Conservation (phyloP, 176 grass and related monocot species). For the Echinochloa phyllopogon region DNA sequence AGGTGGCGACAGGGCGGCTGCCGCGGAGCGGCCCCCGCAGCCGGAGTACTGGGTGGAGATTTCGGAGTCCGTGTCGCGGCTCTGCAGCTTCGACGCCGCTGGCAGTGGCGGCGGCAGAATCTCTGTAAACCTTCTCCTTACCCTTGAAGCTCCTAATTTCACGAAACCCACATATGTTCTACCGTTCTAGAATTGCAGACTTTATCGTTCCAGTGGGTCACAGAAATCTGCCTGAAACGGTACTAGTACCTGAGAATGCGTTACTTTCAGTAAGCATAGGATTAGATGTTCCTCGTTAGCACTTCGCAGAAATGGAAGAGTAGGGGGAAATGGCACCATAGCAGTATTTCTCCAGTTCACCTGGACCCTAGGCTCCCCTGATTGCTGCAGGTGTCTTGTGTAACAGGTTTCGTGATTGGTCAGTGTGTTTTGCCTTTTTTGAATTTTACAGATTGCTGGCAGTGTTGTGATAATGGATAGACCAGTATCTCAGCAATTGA, state of each 20-base stretch:
- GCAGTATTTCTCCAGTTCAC: too few species aligned
- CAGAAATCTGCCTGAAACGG: neutral
- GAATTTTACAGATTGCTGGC: slow-evolving; percentile 16
- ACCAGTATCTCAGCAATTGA: too few species aligned
- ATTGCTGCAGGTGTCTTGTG: neutral
- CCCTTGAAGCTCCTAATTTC: neutral
- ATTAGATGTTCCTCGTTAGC: neutral
- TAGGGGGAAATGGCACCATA: neutral
- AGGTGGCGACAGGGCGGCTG: slow-evolving; percentile 20
- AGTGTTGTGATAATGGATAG: too few species aligned
- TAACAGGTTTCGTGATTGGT: neutral
- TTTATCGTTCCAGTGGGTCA: neutral
- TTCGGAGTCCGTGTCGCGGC: slow-evolving; percentile 78
- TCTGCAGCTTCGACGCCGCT: slow-evolving; percentile 63
- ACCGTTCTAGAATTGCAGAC: neutral
- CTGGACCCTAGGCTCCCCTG: neutral
- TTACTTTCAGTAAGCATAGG: neutral
- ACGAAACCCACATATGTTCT: neutral
- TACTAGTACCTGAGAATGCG: neutral
- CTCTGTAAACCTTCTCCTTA: slow-evolving; percentile 45
- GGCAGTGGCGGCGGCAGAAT: slow-evolving; percentile 38
- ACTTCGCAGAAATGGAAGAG: too few species aligned
- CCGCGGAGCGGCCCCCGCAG: slow-evolving; percentile 4
- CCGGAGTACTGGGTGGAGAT: slow-evolving; percentile 81
- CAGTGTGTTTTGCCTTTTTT: neutral